Conservation (phyloP, 2,329 filamentous ascomycete genomes). For the Hansfordia pulvinata region DNA sequence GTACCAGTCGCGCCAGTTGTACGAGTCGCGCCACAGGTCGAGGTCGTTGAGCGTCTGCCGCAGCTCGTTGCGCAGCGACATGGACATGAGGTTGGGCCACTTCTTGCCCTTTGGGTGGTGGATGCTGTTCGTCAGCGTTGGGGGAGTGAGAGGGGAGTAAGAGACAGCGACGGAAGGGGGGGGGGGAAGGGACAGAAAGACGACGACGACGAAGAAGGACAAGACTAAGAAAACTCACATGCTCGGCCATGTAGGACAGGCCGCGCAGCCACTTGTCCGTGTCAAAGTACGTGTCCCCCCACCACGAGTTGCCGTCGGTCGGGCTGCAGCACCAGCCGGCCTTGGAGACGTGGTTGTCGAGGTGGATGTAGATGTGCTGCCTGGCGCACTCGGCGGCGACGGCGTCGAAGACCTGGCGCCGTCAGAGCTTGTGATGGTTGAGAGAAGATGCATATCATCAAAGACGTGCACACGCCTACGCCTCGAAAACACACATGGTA, state of each 20-base stretch:
- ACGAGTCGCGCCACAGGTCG: slow-evolving; percentile 19
- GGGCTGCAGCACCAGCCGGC: slow-evolving; percentile 44
- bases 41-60: slow-evolving; percentile 26
- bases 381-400: slow-evolving; percentile 42
- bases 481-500: too few relatives aligned
- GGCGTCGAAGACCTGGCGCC: slow-evolving; percentile 39
- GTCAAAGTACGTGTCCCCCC: slow-evolving; percentile 45
- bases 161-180: too few relatives aligned
- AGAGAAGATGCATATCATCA: too few relatives aligned
- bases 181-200: not conserved
- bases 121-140: too few relatives aligned
- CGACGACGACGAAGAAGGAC: slow-evolving; percentile 2
- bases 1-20: slow-evolving; percentile 46
- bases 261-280: slow-evolving; percentile 47
- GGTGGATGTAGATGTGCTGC: slow-evolving; percentile 42
- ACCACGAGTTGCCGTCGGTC: slow-evolving; percentile 45
- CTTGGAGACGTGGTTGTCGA: slow-evolving; percentile 48
- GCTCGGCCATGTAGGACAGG: slow-evolving; percentile 43
- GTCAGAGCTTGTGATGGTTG: too few relatives aligned
- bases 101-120: slow-evolving; percentile 29
- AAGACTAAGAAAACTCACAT: slow-evolving; percentile 33
- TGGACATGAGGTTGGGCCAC: slow-evolving; percentile 33
- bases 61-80: slow-evolving; percentile 40
- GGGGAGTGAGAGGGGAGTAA: too few relatives aligned
- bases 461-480: too few relatives aligned